phyloP scores from a whole-genome alignment of 495 filamentous ascomycete species.

The Xylaria curta region DNA sequence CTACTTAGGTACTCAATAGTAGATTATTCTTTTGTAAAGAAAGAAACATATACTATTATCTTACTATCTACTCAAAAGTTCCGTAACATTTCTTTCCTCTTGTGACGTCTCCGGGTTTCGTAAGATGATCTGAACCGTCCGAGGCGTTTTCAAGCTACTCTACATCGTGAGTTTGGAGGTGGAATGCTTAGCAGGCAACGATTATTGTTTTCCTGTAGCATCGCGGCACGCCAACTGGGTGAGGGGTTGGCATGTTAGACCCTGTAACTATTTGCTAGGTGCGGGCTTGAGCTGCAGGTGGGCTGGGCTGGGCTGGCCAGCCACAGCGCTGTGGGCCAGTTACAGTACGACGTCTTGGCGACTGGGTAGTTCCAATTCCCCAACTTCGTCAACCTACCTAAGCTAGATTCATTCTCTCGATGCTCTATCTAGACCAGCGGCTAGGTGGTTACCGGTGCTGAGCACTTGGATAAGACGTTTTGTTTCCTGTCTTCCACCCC shows the following conservation, averaged over 20 bases:
- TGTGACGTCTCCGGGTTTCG: no score
- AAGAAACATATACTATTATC: no score
- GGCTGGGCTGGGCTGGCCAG: neutral
- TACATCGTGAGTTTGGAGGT: no score
- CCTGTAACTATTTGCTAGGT: neutral
- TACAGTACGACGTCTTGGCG: conserved; percentile 11
- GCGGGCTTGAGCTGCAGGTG: no score
- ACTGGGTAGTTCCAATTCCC: neutral
- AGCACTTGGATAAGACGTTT: conserved; percentile 15
- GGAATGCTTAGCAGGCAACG: no score
- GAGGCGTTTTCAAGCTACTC: no score
- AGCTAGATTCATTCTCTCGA: neutral
- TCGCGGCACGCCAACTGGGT: no score
- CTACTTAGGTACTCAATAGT: neutral
- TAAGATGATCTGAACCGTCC: no score
- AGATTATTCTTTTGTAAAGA: no score
- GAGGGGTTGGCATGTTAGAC: neutral
- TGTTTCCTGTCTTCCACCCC: neutral
- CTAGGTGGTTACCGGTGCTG: conserved; percentile 3
- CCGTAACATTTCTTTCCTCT: no score
- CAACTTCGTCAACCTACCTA: conserved; percentile 9
- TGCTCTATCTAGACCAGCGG: conserved; percentile 4
- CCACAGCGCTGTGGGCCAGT: conserved; percentile 12
- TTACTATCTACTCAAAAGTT: no score
- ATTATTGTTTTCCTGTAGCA: no score